Base-by-base conservation (phyloP, 2,329 filamentous ascomycete genomes). In the Aspergillus ibericus region DNA sequence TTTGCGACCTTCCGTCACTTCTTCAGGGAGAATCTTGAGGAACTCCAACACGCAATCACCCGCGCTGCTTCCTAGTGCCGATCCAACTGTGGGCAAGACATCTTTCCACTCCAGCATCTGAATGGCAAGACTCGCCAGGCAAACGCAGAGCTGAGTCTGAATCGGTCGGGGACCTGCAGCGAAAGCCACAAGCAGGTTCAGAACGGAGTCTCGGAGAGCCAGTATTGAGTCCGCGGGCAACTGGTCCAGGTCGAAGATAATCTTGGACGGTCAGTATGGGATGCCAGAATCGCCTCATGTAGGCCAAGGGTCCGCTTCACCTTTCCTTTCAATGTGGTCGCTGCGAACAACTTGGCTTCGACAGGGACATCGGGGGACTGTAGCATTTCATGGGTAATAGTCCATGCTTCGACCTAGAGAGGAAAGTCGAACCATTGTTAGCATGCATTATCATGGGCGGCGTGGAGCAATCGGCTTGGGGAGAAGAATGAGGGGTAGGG, bases 1-100 rank as follows among this genome's bases (percentile, higher is more conserved):
- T 82, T 98, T 99, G 80, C 95, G 92, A 80, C 95, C 95, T 84
- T 99, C 93, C 68, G 91, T 98, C 73, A 99, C 95, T 84, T 99
- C 95, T 83, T 99, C 95, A 57, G 95, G 95, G 66, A 99, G 87
- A 70, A 99, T 93, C 77, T 92, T 92, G 66, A 99, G 83, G 77
- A 99, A 99, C 77, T 99, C 95, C 72, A 99, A 83, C 70, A 98
- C 90, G 75, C 90, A 95, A 65, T 92, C 87, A 69, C 95, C 86
- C 60, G 89, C 85, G 70, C 90, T 89, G 64, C 68, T 74, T 57
- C 78, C 89, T 57, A 98, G 85, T 44, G 90, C 85, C 56, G 87
- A 84, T 55, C 96, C 90, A 50, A 98, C 90, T 53, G 88, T 88
- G 48, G 86, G 83, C 62, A 99, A 81, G 54, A 98, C 95, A 74